Evolutionary conservation across 306 rosid species (phyloP).

Genomic region (Quercus parvula): DNA sequence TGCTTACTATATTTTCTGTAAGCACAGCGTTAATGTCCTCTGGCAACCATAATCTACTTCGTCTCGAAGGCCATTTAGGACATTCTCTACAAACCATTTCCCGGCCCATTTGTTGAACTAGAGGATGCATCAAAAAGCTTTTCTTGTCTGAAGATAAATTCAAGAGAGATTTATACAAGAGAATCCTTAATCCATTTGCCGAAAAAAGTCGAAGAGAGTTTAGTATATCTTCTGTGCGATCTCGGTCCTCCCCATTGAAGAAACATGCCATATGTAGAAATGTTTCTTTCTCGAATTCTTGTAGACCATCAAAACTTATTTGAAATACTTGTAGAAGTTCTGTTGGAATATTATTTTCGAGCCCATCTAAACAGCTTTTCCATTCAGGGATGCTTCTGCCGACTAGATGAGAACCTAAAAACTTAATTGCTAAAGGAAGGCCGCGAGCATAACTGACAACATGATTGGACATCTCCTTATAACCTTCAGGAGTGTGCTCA

Average conservation of each 20-base stretch:
- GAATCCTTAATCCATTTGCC: neutral
- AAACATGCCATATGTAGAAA: no score
- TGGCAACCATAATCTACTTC: constrained; percentile 25
- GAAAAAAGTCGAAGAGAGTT: neutral
- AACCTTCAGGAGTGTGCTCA: constrained; percentile 19
- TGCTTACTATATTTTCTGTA: constrained; percentile 11
- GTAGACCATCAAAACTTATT: neutral
- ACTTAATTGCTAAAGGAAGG: constrained; percentile 38
- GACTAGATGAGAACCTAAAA: constrained; percentile 22
- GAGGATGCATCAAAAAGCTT: constrained; percentile 28
- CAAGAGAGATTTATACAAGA: constrained; percentile 22
- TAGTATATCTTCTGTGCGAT: no score
- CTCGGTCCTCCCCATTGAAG: no score
- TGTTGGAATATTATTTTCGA: constrained; percentile 4
- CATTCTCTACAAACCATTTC: constrained; percentile 24
- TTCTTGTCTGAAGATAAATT: neutral
- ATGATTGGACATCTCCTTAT: constrained; percentile 23
- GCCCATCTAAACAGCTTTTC: constrained; percentile 21
- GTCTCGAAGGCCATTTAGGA: constrained; percentile 5
- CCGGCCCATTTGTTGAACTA: constrained; percentile 22
- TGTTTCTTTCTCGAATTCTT: no score
- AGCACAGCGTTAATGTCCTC: constrained; percentile 12
- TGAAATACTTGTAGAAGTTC: constrained; percentile 11
- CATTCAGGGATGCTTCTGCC: constrained; percentile 21
- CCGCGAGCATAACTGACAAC: constrained; percentile 22